Evolutionary conservation across 2,329 filamentous ascomycete species (phyloP).

Genomic region (Hypoxylon sp.): DNA sequence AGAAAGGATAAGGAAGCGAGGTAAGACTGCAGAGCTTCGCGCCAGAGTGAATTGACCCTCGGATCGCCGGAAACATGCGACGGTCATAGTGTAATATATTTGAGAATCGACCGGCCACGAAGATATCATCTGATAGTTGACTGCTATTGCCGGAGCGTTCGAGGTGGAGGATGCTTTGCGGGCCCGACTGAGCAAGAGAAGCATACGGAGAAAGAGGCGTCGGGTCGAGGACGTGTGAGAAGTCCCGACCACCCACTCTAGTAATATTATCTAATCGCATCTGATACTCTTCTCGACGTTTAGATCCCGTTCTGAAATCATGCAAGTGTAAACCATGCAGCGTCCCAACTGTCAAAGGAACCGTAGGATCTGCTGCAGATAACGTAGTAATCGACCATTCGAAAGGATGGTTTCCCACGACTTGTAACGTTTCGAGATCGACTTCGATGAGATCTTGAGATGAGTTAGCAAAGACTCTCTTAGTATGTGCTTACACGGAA

Average conservation of each 20-base stretch:
- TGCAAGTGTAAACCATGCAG: constrained; percentile 85
- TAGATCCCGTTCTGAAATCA: constrained; percentile 73
- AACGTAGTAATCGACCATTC: constrained; percentile 88
- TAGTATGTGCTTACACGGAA: neutral
- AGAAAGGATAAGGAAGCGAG: constrained; percentile 77
- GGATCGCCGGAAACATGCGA: constrained; percentile 83
- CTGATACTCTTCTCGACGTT: constrained; percentile 51
- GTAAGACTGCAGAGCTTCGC: constrained; percentile 82
- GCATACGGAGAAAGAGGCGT: constrained; percentile 73
- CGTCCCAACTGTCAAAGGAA: constrained; percentile 88
- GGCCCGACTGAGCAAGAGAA: constrained; percentile 83
- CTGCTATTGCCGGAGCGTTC: constrained; percentile 67
- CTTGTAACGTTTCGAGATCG: constrained; percentile 80
- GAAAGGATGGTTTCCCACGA: constrained; percentile 79
- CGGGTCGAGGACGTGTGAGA: constrained; percentile 65
- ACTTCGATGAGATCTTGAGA: constrained; percentile 79
- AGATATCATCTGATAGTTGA: constrained; percentile 82
- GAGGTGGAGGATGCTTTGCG: constrained; percentile 85
- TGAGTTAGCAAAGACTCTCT: constrained; percentile 33
- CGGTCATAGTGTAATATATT: constrained; percentile 92
- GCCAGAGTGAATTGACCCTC: constrained; percentile 86
- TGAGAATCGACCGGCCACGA: constrained; percentile 89
- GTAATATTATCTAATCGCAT: constrained; percentile 58
- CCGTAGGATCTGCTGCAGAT: constrained; percentile 75
- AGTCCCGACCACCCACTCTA: constrained; percentile 48